A percentile compares a stretch with the other conserved stretches of the same genome.
Conservation (phyloP, 2,329 filamentous ascomycete genomes). For the Cryphonectria carpinicola region DNA sequence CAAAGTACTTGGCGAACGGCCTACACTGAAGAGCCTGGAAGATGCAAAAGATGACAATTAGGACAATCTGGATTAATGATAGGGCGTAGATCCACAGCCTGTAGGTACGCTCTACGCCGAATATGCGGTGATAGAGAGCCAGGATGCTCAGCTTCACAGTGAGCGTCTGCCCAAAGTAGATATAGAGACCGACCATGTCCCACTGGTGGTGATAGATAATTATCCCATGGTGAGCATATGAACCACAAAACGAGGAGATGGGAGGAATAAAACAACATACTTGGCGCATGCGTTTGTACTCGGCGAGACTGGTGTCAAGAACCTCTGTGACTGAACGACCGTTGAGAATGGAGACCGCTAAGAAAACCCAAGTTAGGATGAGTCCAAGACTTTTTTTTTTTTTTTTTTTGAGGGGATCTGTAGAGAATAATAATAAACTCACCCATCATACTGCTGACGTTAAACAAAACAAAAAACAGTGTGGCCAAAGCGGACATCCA, state of each 20-base stretch:
- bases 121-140: neutral
- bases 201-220: neutral
- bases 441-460: neutral
- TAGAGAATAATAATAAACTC: neutral
- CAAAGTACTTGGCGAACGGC: neutral
- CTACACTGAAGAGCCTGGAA: neutral
- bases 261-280: neutral
- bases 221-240: neutral
- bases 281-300: neutral
- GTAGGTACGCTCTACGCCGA: neutral
- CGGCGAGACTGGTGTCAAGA: neutral
- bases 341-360: constrained; percentile 1
- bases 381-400: no score
- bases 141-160: neutral
- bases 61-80: neutral
- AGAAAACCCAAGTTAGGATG: neutral
- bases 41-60: neutral
- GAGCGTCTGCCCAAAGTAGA: neutral
- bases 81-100: constrained; percentile 3
- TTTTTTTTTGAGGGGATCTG: no score
- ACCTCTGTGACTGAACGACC: neutral
- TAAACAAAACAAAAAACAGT: neutral
- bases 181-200: neutral
- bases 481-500: neutral
- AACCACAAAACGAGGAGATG: neutral